Base-by-base conservation (phyloP, 495 filamentous ascomycete genomes). In the Parmelia sp. region DNA sequence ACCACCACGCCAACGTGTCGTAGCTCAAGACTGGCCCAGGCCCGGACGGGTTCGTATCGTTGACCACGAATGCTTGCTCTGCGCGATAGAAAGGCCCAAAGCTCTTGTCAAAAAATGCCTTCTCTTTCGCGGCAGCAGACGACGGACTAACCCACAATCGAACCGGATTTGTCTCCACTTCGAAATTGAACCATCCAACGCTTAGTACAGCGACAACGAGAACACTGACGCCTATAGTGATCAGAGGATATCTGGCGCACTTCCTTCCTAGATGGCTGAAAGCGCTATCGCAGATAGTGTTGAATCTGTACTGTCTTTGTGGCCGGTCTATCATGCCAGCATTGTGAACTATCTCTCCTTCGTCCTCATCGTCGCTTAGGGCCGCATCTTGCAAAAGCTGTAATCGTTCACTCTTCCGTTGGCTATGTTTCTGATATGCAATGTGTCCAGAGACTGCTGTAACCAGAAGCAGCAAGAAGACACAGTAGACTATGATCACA, bases 1-100 rank as follows among this genome's bases (percentile, higher is more conserved):
- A 90, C 94, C 93, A 97, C 94, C 94, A 98, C 9, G 76, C 76
- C 19, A 98, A 78, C 0, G 89, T 97, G 7, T 96, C 88, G 65
- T 93, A 94, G 72, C 85, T 89, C 60, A 98, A 72, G 21, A 97
- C 88, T 4, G 90, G 90, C 3, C 88, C 87, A 27, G 83, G 82
- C 0, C 83, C 86, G 11, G 77, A 77, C 11, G 79, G 66, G 14
- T 81, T 73, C 10, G 85, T 91, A 69, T 96, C 91, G 68, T 97
- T 98, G 62, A 97, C 90, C 42, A 98, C 72, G 72, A 97, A 97
- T 3, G 87, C 86, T 75, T 97, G 93, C 73, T 98, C 89, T 4
- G 92, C 88, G 21, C 94, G 90, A 73, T 90, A 97, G 73, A 98
- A 98, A 3, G 95, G 90, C 1, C 92, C 95, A 72, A 98, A 98